A percentile compares a stretch with the other conserved stretches of the same genome.
These are phyloP conservation scores for Saksenaea oblongispora DNA, from an alignment of 371 early-diverging fungal species.

Conservation along the genomic window DNA sequence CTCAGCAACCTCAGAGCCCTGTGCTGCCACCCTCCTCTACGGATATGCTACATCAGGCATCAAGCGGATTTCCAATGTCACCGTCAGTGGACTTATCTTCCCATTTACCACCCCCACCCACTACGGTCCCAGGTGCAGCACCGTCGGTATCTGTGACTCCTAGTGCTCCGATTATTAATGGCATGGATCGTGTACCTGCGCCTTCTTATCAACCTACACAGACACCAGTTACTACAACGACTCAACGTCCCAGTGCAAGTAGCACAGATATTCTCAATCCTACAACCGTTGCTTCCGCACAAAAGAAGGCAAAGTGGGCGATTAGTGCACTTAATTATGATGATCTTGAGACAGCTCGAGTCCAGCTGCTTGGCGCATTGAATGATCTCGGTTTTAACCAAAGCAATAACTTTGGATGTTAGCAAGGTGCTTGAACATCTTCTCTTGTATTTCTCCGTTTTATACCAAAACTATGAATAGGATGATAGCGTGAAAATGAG, in stretches of 20 bases:
- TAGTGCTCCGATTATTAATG: background rate
- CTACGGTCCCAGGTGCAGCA: constrained; percentile 10
- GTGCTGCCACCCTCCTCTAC: constrained; percentile 17
- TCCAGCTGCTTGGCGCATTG: constrained; percentile 81
- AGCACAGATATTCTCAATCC: constrained; percentile 42
- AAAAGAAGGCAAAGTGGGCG: constrained; percentile 91
- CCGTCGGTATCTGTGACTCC: constrained; percentile 1
- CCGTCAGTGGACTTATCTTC: no score
- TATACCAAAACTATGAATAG: background rate
- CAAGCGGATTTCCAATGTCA: constrained; percentile 14
- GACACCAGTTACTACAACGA: background rate
- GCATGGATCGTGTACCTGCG: background rate
- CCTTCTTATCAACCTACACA: background rate
- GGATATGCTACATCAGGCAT: constrained; percentile 20
- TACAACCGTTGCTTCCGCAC: constrained; percentile 67
- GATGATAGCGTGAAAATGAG: background rate
- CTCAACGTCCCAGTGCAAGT: constrained; percentile 12
- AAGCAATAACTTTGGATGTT: constrained; percentile 45
- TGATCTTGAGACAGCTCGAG: constrained; percentile 84
- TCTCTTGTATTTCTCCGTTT: background rate
- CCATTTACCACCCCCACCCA: constrained; percentile 15
- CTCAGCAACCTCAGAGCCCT: constrained; percentile 25
- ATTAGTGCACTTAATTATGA: constrained; percentile 95
- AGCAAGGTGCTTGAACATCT: background rate
- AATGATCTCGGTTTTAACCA: constrained; percentile 45